phyloP scores from a whole-genome alignment of 1,139 yeast genomes.

The Eremothecium sinecaudum region DNA sequence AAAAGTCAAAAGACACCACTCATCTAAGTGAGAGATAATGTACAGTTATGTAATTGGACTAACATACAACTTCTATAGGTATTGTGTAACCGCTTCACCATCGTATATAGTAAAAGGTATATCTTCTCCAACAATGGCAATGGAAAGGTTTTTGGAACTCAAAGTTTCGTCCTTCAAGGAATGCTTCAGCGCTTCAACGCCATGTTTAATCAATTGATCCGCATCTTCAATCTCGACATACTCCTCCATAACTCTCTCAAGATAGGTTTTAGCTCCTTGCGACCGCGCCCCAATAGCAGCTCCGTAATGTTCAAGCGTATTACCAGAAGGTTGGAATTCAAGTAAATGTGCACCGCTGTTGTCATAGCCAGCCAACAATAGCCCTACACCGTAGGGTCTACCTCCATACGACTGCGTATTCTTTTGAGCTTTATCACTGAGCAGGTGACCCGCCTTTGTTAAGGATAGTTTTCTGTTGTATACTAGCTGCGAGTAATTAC shows the following conservation, averaged over 20 bases:
- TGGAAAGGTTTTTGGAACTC: conserved; percentile 73
- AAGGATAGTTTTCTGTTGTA: conserved; percentile 84
- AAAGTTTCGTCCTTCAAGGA: conserved; percentile 92
- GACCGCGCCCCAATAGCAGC: conserved; percentile 98
- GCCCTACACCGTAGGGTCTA: conserved; percentile 96
- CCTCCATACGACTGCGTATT: conserved; percentile 95
- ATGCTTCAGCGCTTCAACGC: conserved; percentile 85
- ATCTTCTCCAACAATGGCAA: conserved; percentile 83
- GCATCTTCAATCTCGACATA: conserved; percentile 50
- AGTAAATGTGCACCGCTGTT: conserved; percentile 89
- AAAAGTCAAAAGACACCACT: no score
- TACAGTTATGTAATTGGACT: no score
- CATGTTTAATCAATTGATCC: conserved; percentile 76
- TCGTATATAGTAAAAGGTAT: conserved; percentile 67
- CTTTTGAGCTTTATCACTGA: conserved; percentile 94
- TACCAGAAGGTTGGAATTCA: conserved; percentile 95
- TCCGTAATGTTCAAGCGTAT: conserved; percentile 82
- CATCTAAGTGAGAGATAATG: no score
- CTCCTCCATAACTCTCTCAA: conserved; percentile 72
- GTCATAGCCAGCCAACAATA: conserved; percentile 84
- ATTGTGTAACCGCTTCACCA: conserved; percentile 74
- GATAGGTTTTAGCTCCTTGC: conserved; percentile 93
- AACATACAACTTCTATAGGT: conserved; percentile 24
- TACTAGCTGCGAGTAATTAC: conserved; percentile 78
- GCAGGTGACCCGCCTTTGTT: conserved; percentile 70